Percentiles rank a stretch among this genome's conserved stretches.
Conservation (phyloP, 306 rosid species). For the Dryas alaskensis region DNA sequence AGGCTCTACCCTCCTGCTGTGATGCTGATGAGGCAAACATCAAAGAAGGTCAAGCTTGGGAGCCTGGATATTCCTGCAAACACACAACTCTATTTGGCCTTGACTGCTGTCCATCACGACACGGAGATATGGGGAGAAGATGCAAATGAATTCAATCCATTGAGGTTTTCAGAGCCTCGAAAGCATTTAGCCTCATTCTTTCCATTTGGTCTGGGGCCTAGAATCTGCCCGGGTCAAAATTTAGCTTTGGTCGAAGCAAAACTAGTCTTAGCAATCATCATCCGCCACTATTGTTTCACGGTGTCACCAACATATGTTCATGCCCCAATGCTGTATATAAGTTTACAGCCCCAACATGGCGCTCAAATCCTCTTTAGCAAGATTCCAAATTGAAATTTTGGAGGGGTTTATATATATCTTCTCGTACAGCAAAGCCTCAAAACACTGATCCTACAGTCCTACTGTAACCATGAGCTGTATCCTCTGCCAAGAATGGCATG, state of each 20-base stretch:
- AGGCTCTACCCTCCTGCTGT: slow-evolving; percentile 63
- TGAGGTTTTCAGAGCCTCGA: slow-evolving; percentile 55
- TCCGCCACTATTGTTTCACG: slow-evolving; percentile 26
- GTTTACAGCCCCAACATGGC: slow-evolving; percentile 51
- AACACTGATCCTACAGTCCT: too few relatives aligned
- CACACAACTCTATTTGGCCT: slow-evolving; percentile 52
- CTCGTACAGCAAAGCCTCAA: not conserved
- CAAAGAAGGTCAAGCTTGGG: slow-evolving; percentile 46
- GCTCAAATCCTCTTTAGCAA: slow-evolving; percentile 43
- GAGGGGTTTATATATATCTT: slow-evolving; percentile 8
- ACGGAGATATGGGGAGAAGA: slow-evolving; percentile 74
- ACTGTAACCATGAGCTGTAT: not conserved
- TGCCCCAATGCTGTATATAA: slow-evolving; percentile 35
- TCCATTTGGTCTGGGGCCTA: slow-evolving; percentile 62
- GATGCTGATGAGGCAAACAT: slow-evolving; percentile 42
- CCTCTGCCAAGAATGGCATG: not conserved
- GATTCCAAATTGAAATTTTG: slow-evolving; percentile 20
- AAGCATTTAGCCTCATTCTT: slow-evolving; percentile 54
- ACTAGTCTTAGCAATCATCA: too few relatives aligned
- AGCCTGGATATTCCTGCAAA: slow-evolving; percentile 50
- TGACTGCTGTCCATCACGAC: slow-evolving; percentile 57
- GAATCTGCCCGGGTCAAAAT: slow-evolving; percentile 64
- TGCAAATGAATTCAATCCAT: slow-evolving; percentile 56
- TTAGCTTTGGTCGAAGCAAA: slow-evolving; percentile 54
- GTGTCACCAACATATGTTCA: slow-evolving; percentile 58